Evolutionary conservation across 108 stramenopile species (phyloP).

Genomic region (Conticribra guillardii): DNA sequence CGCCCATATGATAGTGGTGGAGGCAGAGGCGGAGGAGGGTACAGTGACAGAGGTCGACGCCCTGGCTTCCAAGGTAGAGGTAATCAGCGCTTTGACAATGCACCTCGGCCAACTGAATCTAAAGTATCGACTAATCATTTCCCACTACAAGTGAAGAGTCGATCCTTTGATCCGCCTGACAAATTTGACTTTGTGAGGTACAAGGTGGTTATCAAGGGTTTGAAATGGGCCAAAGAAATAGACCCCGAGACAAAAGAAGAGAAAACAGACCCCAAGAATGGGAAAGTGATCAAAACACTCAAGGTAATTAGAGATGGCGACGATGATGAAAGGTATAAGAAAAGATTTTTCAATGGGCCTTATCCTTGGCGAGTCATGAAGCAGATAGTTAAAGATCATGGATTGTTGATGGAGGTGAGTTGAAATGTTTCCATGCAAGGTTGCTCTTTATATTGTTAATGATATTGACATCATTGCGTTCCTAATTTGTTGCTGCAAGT

Average conservation of each 20-base stretch:
- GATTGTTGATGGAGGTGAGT: too few species aligned
- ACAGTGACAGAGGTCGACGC: too few species aligned
- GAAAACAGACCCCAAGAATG: background rate
- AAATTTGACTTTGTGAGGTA: background rate
- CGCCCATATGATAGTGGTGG: too few species aligned
- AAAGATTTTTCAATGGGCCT: conserved; percentile 9
- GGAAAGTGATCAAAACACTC: too few species aligned
- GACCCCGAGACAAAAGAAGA: conserved; percentile 1
- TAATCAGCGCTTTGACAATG: background rate
- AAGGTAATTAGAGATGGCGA: background rate
- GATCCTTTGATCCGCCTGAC: background rate
- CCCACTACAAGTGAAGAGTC: background rate
- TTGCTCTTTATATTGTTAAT: too few species aligned
- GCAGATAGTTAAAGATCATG: conserved; percentile 7
- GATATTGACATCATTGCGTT: too few species aligned
- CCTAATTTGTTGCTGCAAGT: background rate
- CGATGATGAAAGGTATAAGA: conserved; percentile 4
- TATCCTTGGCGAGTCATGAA: conserved; percentile 16
- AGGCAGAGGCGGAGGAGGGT: too few species aligned
- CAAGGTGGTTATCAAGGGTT: conserved; percentile 7
- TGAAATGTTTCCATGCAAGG: too few species aligned
- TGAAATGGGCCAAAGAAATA: background rate
- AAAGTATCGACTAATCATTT: conserved; percentile 7
- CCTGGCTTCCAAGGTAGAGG: background rate
- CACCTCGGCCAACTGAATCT: conserved; percentile 16